Conservation (phyloP, 495 filamentous ascomycete genomes). For the Chaetomium fimeti region DNA sequence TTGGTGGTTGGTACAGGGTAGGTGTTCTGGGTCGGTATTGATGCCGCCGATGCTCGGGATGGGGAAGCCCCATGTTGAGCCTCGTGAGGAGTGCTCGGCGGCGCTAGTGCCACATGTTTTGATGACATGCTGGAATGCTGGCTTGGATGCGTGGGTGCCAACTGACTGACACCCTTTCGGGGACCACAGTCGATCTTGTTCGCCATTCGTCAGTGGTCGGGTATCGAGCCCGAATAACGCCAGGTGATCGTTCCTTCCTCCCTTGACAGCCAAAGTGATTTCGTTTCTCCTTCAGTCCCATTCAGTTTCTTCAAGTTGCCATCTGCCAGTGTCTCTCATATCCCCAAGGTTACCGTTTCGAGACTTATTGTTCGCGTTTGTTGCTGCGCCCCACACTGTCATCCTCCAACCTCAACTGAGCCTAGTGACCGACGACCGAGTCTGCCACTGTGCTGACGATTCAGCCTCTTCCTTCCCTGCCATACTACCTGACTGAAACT, state of each 20-base stretch:
- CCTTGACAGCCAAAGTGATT: constrained; percentile 2
- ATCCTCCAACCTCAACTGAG: neutral
- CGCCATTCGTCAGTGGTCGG: constrained; percentile 11
- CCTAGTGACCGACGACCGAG: constrained; percentile 6
- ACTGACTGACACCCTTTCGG: neutral
- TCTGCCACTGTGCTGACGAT: constrained; percentile 5
- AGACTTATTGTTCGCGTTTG: too few species aligned
- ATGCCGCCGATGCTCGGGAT: neutral
- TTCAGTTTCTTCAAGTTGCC: neutral
- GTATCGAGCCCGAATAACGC: constrained; percentile 3
- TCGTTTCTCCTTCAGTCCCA: neutral
- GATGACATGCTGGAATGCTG: constrained; percentile 13
- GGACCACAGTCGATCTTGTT: neutral
- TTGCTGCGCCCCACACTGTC: neutral
- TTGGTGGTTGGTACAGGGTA: neutral
- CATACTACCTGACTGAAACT: neutral
- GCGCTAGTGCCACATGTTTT: constrained; percentile 2
- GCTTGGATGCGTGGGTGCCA: neutral
- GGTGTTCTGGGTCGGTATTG: neutral
- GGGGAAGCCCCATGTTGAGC: constrained; percentile 14
- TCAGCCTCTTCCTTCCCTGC: neutral
- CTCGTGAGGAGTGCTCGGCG: constrained; percentile 9
- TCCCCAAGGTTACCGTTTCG: neutral
- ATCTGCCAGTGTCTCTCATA: neutral
- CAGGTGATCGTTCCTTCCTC: constrained; percentile 3